phyloP scores from a whole-genome alignment of 2,329 filamentous ascomycete genomes.

The Cladosporium sp. region DNA sequence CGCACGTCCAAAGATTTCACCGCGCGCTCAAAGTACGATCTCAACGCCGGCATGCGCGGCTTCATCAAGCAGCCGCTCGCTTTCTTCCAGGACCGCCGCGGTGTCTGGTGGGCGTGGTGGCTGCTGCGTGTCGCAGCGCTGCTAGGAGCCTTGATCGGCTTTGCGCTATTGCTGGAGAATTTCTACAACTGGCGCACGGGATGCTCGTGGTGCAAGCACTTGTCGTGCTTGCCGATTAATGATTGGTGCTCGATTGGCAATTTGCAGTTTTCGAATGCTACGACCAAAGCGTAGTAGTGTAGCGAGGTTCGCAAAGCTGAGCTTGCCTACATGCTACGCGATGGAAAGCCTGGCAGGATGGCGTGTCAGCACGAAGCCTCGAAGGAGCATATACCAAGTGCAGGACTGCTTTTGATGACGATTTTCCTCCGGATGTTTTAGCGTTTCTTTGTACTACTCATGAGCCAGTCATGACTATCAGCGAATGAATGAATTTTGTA shows the following conservation, averaged over 20 bases:
- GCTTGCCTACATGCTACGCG: not conserved
- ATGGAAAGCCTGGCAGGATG: not conserved
- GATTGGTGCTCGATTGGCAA: conserved; percentile 65
- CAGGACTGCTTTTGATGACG: not conserved
- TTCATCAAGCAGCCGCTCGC: conserved; percentile 58
- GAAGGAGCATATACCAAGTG: not conserved
- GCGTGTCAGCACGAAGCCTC: not conserved
- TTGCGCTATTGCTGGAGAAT: conserved; percentile 84
- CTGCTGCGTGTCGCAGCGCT: conserved; percentile 76
- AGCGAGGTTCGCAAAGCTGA: not conserved
- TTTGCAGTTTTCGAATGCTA: conserved; percentile 35
- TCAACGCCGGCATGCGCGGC: conserved; percentile 38
- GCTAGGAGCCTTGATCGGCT: conserved; percentile 78
- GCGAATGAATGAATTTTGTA: not conserved
- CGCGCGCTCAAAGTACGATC: conserved; percentile 22
- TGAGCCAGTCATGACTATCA: not conserved
- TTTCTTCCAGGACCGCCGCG: conserved; percentile 91
- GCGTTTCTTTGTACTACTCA: not conserved
- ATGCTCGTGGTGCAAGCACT: conserved; percentile 92
- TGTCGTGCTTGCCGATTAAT: conserved; percentile 79
- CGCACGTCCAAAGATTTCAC: conserved; percentile 31
- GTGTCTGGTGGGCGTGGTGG: conserved; percentile 98
- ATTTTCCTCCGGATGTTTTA: not conserved
- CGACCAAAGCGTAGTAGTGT: not conserved
- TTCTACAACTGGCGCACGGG: conserved; percentile 79